Evolutionary conservation across 306 rosid species (phyloP).

Genomic region (Abrus precatorius): DNA sequence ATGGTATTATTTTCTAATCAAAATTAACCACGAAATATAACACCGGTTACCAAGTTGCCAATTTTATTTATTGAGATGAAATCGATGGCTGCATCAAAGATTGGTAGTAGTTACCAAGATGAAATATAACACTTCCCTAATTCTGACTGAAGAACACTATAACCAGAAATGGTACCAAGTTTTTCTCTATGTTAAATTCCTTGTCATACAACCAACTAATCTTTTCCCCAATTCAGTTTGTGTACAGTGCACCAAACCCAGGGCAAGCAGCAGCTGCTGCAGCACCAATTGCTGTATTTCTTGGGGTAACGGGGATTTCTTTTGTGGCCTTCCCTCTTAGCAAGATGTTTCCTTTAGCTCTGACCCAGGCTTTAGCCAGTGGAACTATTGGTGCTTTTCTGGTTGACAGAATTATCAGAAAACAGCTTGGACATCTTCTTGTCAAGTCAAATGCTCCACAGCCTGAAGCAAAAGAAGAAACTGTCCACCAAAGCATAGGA

Average conservation of each 20-base stretch:
- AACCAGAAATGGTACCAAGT: too few relatives aligned
- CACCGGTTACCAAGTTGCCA: too few relatives aligned
- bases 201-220: conserved; percentile 43
- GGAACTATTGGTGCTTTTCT: conserved; percentile 82
- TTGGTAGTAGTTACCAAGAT: too few relatives aligned
- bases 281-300: conserved; percentile 87
- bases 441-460: conserved; percentile 55
- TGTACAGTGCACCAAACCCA: conserved; percentile 93
- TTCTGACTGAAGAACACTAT: too few relatives aligned
- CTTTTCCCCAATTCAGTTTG: conserved; percentile 64
- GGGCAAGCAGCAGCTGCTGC: conserved; percentile 98
- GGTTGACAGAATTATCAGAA: conserved; percentile 70
- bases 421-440: conserved; percentile 93
- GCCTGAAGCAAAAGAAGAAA: conserved; percentile 56
- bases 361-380: conserved; percentile 72
- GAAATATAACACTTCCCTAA: too few relatives aligned
- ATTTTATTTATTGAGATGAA: too few relatives aligned
- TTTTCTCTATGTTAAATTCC: neutral
- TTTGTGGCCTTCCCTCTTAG: conserved; percentile 83
- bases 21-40: too few relatives aligned
- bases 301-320: conserved; percentile 82
- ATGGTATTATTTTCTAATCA: too few relatives aligned
- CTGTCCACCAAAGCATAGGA: conserved; percentile 61
- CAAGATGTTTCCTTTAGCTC: conserved; percentile 63
- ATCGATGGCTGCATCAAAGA: too few relatives aligned